A percentile compares a stretch with the other conserved stretches of the same genome.
These are phyloP conservation scores for Raphanus hybrid DNA, from an alignment of 441 rosid genomes.

Conservation along the genomic window DNA sequence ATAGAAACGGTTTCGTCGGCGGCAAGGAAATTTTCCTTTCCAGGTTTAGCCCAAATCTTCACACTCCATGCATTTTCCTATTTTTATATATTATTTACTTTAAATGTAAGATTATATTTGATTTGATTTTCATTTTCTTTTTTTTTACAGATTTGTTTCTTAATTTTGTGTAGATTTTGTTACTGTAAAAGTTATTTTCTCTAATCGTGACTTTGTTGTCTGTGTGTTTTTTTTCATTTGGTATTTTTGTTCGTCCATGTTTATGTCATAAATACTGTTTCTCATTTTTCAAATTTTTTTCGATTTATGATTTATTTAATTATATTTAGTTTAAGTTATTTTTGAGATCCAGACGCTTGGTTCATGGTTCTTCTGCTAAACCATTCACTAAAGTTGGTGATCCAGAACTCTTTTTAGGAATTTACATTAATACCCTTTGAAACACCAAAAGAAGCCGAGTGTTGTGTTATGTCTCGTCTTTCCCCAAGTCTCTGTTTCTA, in stretches of 20 bases:
- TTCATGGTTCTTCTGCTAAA: constrained; percentile 16
- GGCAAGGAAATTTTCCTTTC: constrained; percentile 38
- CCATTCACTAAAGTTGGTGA: constrained; percentile 28
- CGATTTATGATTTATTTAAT: constrained; percentile 1
- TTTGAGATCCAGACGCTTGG: constrained; percentile 19
- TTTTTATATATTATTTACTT: constrained; percentile 21
- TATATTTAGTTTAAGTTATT: not conserved
- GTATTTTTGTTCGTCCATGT: constrained; percentile 23
- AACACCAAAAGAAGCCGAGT: constrained; percentile 19
- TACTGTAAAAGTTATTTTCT: not conserved
- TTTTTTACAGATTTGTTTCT: constrained; percentile 16
- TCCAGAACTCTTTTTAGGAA: constrained; percentile 7
- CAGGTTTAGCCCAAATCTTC: constrained; percentile 33
- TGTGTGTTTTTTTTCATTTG: not conserved
- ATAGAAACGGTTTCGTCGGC: constrained; percentile 36
- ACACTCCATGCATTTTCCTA: not conserved
- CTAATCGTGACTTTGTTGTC: constrained; percentile 10
- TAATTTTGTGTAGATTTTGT: not conserved
- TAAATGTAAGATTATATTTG: constrained; percentile 1
- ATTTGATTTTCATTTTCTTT: not conserved
- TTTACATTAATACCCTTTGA: constrained; percentile 34
- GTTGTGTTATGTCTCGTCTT: constrained; percentile 27
- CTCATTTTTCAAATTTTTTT: not conserved
- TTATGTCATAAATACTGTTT: constrained; percentile 19
- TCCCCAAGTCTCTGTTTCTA: constrained; percentile 32